phyloP scores from a whole-genome alignment of 192 early-diverging fungal genomes.

The Chytriomyces hyalinus region DNA sequence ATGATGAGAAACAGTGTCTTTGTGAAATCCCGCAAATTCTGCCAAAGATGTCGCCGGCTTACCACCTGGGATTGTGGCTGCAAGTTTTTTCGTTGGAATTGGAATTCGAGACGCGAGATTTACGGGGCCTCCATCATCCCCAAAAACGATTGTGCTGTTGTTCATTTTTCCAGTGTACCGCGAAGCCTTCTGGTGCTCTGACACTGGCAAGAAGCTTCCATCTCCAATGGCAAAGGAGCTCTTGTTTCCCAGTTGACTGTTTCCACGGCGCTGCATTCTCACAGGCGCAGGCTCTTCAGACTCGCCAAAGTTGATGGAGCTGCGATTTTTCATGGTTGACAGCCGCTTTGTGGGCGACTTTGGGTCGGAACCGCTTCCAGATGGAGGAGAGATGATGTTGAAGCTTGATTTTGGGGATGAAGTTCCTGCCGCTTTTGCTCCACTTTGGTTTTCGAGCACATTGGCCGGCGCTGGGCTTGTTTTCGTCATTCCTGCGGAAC shows the following conservation, averaged over 20 bases:
- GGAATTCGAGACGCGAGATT: not conserved
- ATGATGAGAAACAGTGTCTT: not conserved
- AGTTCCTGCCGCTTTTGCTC: too few relatives aligned
- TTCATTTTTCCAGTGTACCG: not conserved
- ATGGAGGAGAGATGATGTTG: not conserved
- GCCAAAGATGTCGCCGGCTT: not conserved
- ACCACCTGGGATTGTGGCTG: not conserved
- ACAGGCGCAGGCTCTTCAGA: not conserved
- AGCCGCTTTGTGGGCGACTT: not conserved
- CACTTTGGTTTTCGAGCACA: not conserved
- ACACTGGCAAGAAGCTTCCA: not conserved
- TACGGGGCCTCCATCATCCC: slow-evolving; percentile 3
- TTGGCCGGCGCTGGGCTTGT: not conserved
- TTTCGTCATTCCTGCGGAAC: not conserved
- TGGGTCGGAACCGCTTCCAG: not conserved
- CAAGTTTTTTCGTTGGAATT: not conserved
- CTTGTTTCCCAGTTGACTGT: not conserved
- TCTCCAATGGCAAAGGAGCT: not conserved
- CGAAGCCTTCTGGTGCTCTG: not conserved
- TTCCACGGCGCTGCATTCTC: not conserved
- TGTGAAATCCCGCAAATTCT: not conserved
- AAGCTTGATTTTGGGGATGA: too few relatives aligned
- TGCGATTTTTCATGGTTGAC: not conserved
- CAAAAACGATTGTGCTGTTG: not conserved
- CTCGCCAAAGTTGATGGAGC: not conserved